Evolutionary conservation across 306 rosid genomes (phyloP).

Genomic region (Vigna hirtella): DNA sequence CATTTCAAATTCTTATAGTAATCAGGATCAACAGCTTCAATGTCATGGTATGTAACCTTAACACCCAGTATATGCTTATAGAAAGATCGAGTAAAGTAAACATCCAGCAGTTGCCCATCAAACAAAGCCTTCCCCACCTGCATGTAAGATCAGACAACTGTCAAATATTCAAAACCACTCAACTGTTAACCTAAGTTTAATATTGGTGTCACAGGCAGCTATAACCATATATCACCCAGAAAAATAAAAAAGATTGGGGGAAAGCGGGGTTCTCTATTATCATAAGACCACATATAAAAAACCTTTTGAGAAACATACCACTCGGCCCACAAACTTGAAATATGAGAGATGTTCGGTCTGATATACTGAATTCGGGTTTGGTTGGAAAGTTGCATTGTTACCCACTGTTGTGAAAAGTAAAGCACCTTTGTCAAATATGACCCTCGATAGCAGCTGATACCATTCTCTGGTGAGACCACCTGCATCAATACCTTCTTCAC

Average conservation of each 20-base stretch:
- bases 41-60: conserved; percentile 99
- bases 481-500: conserved; percentile 99
- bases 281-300: neutral
- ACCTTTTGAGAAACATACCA: conserved; percentile 64
- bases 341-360: conserved; percentile 99
- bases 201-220: neutral
- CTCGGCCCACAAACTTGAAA: conserved; percentile 98
- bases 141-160: conserved; percentile 44
- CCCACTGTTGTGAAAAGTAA: conserved; percentile 97
- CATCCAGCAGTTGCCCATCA: conserved; percentile 98
- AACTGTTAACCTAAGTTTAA: conserved; percentile 25
- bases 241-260: neutral
- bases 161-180: conserved; percentile 34
- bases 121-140: conserved; percentile 98
- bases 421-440: conserved; percentile 96
- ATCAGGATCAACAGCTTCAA: conserved; percentile 99
- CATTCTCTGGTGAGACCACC: conserved; percentile 99
- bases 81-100: conserved; percentile 97
- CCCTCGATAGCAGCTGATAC: conserved; percentile 97
- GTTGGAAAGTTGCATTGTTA: conserved; percentile 95
- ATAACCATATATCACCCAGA: conserved; percentile 23
- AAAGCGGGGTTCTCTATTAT: neutral
- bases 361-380: conserved; percentile 95
- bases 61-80: conserved; percentile 97
- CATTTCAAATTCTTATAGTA: conserved; percentile 98